Conservation (phyloP, 108 stramenopile genomes). For the Chaetoceros tenuissimus region DNA sequence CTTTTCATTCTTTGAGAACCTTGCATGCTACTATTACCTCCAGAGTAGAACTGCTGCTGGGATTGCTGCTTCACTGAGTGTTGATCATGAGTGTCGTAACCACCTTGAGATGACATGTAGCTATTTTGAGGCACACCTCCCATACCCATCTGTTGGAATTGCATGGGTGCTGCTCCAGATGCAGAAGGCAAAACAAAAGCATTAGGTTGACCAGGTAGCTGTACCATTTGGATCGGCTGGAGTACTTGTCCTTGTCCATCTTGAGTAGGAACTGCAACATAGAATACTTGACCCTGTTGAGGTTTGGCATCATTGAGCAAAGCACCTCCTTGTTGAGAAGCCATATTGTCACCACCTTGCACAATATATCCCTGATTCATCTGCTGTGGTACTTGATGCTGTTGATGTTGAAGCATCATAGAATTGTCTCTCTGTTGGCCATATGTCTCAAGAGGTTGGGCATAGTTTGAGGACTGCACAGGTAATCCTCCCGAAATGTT, state of each 20-base stretch:
- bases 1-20: not conserved
- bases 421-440: not conserved
- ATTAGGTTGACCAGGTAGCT: slow-evolving; percentile 40
- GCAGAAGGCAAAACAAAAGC: slow-evolving; percentile 29
- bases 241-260: slow-evolving; percentile 80
- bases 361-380: not conserved
- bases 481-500: not conserved
- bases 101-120: not conserved
- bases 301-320: slow-evolving; percentile 4
- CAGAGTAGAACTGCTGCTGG: not conserved
- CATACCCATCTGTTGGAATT: not conserved
- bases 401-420: not conserved
- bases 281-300: slow-evolving; percentile 51
- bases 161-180: not conserved
- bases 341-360: not conserved
- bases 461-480: not conserved
- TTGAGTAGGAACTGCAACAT: slow-evolving; percentile 86
- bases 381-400: not conserved
- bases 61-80: not conserved
- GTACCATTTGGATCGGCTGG: slow-evolving; percentile 61
- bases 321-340: not conserved
- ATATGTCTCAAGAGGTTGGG: not conserved
- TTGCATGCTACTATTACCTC: not conserved
- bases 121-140: not conserved
- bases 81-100: not conserved